phyloP scores from a whole-genome alignment of 768 basidiomycete species.

The Tylopilus subfusipes region DNA sequence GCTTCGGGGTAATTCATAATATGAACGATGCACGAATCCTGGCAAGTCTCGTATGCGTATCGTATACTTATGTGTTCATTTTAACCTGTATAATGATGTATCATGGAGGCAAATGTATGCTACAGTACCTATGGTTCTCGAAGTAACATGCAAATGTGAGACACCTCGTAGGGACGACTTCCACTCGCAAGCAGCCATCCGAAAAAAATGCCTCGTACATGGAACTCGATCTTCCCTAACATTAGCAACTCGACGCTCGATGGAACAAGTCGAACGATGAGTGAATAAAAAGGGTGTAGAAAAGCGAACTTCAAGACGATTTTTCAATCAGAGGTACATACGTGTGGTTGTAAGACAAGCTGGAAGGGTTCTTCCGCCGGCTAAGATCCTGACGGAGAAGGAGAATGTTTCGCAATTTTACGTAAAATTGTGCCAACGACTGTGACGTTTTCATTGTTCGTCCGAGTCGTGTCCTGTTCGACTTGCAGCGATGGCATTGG shows the following conservation, averaged over 20 bases:
- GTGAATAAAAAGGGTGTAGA: constrained; percentile 42
- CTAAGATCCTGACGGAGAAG: background rate
- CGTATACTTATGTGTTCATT: background rate
- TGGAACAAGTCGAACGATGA: constrained; percentile 40
- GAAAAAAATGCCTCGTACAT: constrained; percentile 59
- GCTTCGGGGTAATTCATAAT: background rate
- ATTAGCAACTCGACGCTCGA: constrained; percentile 52
- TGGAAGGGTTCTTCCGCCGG: background rate
- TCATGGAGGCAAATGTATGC: background rate
- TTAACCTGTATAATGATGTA: constrained; percentile 14
- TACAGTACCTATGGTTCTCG: background rate
- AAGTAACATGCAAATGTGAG: constrained; percentile 36
- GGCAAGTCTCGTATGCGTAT: background rate
- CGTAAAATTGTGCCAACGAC: background rate
- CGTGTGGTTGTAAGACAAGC: too few species aligned
- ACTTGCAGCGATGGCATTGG: constrained; percentile 17
- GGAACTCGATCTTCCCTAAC: constrained; percentile 45
- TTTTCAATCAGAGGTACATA: too few species aligned
- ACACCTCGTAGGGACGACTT: constrained; percentile 62
- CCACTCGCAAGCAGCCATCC: constrained; percentile 40
- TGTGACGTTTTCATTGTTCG: too few species aligned
- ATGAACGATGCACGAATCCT: background rate
- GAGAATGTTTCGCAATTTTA: background rate
- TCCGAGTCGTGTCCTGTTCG: too few species aligned
- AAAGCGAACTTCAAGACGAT: too few species aligned